Evolutionary conservation across 2,329 filamentous ascomycete genomes (phyloP).

Genomic region (Hyphodiscus sp.): DNA sequence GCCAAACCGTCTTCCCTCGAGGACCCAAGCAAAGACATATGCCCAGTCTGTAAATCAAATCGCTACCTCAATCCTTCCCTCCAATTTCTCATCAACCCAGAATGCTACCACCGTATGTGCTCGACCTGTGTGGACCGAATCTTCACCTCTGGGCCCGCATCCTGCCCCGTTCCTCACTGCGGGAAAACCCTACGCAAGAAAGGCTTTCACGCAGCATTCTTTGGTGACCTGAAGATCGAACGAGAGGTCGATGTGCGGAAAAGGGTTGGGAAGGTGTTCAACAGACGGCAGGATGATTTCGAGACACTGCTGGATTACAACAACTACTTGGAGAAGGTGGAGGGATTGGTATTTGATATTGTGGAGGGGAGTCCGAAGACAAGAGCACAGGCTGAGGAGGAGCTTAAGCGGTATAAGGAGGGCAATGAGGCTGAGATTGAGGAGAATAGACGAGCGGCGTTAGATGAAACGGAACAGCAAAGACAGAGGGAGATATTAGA

Average conservation of each 20-base stretch:
- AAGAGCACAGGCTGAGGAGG: conserved; percentile 38
- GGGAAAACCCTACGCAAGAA: conserved; percentile 78
- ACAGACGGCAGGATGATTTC: conserved; percentile 86
- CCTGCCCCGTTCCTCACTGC: conserved; percentile 87
- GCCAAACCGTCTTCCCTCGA: conserved; percentile 6
- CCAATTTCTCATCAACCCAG: conserved; percentile 92
- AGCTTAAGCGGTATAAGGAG: conserved; percentile 63
- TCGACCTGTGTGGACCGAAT: conserved; percentile 91
- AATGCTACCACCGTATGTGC: conserved; percentile 99
- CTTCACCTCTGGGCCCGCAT: conserved; percentile 84
- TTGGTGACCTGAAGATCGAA: conserved; percentile 81
- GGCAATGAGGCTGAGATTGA: conserved; percentile 65
- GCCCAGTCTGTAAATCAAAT: conserved; percentile 94
- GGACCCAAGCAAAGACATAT: conserved; percentile 58
- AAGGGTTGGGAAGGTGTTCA: conserved; percentile 74
- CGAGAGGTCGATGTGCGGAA: conserved; percentile 88
- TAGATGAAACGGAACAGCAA: conserved; percentile 48
- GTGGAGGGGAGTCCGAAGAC: conserved; percentile 62
- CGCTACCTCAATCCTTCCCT: conserved; percentile 93
- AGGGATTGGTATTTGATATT: conserved; percentile 84
- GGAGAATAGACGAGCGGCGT: conserved; percentile 48
- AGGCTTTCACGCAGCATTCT: conserved; percentile 82
- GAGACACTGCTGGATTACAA: conserved; percentile 79
- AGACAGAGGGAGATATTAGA: conserved; percentile 55
- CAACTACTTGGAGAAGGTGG: conserved; percentile 89